A percentile compares a stretch with the other conserved stretches of the same genome.
Evolutionary conservation across 495 filamentous ascomycete genomes (phyloP).

Genomic region (Penicillium dipodomyicola): DNA sequence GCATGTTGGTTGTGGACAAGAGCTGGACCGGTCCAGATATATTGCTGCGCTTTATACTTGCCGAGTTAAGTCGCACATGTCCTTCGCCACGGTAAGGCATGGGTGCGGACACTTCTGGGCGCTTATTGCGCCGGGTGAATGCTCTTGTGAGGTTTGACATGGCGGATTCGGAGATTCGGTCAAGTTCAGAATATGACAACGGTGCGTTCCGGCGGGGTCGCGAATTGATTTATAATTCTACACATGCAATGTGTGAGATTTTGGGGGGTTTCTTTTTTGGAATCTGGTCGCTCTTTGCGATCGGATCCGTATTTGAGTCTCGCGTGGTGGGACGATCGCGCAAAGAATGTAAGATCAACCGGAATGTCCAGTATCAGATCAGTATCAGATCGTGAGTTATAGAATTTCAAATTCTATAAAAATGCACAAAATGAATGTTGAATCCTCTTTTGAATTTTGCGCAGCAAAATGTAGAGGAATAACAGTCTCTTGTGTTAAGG

Average conservation of each 20-base stretch:
- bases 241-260: not conserved
- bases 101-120: conserved; percentile 46
- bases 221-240: not conserved
- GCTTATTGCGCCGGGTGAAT: conserved; percentile 61
- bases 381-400: not conserved
- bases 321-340: conserved; percentile 37
- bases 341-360: conserved; percentile 29
- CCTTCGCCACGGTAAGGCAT: conserved; percentile 49
- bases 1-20: conserved; percentile 92
- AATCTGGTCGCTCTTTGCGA: conserved; percentile 9
- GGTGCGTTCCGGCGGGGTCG: not conserved
- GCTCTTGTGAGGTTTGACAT: conserved; percentile 59
- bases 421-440: conserved; percentile 27
- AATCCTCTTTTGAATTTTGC: conserved; percentile 22
- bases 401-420: conserved; percentile 7
- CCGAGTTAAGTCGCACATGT: conserved; percentile 46
- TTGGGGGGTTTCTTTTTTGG: conserved; percentile 11
- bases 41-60: conserved; percentile 55
- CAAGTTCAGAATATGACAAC: not conserved
- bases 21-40: conserved; percentile 88
- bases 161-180: conserved; percentile 16
- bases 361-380: conserved; percentile 37
- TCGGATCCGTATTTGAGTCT: conserved; percentile 12
- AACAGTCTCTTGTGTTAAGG: conserved; percentile 24
- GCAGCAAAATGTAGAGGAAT: conserved; percentile 27